A percentile compares a stretch with the other conserved stretches of the same genome.
Evolutionary conservation across 768 basidiomycete genomes (phyloP).

Genomic region (Leccinum ochraceum): DNA sequence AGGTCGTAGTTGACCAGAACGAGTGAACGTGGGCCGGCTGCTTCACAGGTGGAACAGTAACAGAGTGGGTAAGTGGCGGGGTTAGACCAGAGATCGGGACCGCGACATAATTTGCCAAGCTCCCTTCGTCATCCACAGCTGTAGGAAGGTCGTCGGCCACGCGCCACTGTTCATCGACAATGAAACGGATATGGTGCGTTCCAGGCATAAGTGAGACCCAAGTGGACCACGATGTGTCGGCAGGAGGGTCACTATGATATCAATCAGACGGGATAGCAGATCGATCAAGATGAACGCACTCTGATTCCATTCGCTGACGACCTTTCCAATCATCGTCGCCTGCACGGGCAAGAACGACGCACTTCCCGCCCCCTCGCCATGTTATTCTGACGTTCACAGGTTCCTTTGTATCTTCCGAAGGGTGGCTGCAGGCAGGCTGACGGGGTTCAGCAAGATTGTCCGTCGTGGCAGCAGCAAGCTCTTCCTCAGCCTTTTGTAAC

Average conservation of each 20-base stretch:
- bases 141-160: slow-evolving; percentile 78
- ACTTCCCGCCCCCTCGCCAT: slow-evolving; percentile 66
- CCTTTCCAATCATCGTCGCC: slow-evolving; percentile 80
- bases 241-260: slow-evolving; percentile 30
- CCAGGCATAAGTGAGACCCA: slow-evolving; percentile 72
- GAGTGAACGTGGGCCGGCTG: slow-evolving; percentile 35
- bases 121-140: slow-evolving; percentile 92
- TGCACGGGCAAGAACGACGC: slow-evolving; percentile 68
- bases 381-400: slow-evolving; percentile 50
- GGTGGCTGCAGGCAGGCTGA: slow-evolving; percentile 20
- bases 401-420: slow-evolving; percentile 32
- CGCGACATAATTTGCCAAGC: slow-evolving; percentile 91
- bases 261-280: slow-evolving; percentile 18
- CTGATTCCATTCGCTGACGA: slow-evolving; percentile 59
- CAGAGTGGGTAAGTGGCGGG: slow-evolving; percentile 34
- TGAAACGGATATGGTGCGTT: slow-evolving; percentile 92
- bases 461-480: slow-evolving; percentile 18
- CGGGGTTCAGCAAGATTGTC: slow-evolving; percentile 21
- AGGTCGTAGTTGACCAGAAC: slow-evolving; percentile 45
- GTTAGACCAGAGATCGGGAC: slow-evolving; percentile 36
- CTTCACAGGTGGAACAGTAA: slow-evolving; percentile 35
- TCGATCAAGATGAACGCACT: slow-evolving; percentile 44
- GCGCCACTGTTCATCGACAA: slow-evolving; percentile 89
- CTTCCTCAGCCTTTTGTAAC: slow-evolving; percentile 39
- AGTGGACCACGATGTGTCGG: slow-evolving; percentile 38